Percentiles rank a stretch among this genome's conserved stretches.
These are phyloP conservation scores for Pholiota adiposa DNA, from an alignment of 1,284 basidiomycete genomes.

Conservation along the genomic window DNA sequence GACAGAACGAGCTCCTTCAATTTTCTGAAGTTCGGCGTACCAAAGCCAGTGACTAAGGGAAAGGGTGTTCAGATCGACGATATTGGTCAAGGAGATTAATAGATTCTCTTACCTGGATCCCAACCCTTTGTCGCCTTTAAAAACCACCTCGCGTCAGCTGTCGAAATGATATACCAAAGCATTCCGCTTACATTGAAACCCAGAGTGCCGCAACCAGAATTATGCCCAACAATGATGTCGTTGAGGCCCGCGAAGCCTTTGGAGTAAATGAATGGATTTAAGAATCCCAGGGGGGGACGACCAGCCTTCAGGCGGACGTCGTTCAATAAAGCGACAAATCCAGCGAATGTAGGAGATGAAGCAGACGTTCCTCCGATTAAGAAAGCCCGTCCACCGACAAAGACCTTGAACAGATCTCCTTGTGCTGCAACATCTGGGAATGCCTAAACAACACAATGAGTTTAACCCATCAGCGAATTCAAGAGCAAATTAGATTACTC, in stretches of 20 bases:
- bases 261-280: conserved; percentile 62
- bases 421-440: conserved; percentile 67
- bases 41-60: conserved; percentile 49
- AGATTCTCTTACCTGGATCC: conserved; percentile 48
- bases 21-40: conserved; percentile 51
- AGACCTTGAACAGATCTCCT: conserved; percentile 49
- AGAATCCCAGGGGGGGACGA: conserved; percentile 56
- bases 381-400: conserved; percentile 37
- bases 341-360: conserved; percentile 58
- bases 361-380: conserved; percentile 59
- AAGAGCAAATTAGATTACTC: background rate
- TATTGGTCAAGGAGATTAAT: background rate
- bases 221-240: conserved; percentile 57
- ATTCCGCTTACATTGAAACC: conserved; percentile 48
- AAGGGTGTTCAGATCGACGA: background rate
- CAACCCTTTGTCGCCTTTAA: conserved; percentile 47
- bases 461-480: background rate
- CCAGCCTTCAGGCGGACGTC: conserved; percentile 56
- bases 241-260: conserved; percentile 48
- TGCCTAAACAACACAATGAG: conserved; percentile 34
- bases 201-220: conserved; percentile 56
- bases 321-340: conserved; percentile 63
- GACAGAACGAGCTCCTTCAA: conserved; percentile 30
- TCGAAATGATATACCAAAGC: background rate
- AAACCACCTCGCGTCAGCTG: background rate